These are phyloP conservation scores for Quercus bicolor DNA, from an alignment of 306 rosid genomes.

Conservation along the genomic window DNA sequence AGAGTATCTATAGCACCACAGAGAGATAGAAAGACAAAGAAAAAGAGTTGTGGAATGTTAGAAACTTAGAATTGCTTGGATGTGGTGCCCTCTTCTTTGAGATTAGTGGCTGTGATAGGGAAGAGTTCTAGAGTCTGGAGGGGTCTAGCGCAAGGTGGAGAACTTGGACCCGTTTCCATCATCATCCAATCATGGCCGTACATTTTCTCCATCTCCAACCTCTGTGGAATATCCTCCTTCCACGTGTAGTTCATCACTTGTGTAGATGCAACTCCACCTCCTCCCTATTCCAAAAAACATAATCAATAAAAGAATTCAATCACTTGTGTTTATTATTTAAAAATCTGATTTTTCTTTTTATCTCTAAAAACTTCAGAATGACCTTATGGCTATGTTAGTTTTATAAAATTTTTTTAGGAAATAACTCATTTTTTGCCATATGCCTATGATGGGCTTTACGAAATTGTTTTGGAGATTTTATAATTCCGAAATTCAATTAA, in stretches of 20 bases:
- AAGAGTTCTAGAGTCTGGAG: slow-evolving; percentile 83
- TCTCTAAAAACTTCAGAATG: no score
- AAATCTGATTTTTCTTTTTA: no score
- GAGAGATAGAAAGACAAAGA: slow-evolving; percentile 3
- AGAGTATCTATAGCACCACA: neutral
- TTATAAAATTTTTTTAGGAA: no score
- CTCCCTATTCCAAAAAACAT: slow-evolving; percentile 26
- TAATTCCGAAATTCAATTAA: no score
- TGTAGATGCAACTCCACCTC: slow-evolving; percentile 37
- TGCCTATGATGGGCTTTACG: no score
- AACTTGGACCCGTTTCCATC: slow-evolving; percentile 28
- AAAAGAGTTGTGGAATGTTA: neutral
- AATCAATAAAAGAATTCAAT: neutral
- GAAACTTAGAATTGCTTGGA: neutral
- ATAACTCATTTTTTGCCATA: no score
- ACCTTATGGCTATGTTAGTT: no score
- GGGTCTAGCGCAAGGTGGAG: slow-evolving; percentile 38
- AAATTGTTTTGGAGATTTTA: no score
- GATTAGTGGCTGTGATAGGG: slow-evolving; percentile 56
- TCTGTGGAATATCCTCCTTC: slow-evolving; percentile 32
- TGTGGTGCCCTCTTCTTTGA: slow-evolving; percentile 50
- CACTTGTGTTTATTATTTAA: no score
- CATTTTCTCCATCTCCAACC: slow-evolving; percentile 34
- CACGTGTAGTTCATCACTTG: slow-evolving; percentile 27
- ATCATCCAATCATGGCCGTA: slow-evolving; percentile 47